Conservation (phyloP, 1,139 yeast genomes). For the Spathaspora jeffriesii region DNA sequence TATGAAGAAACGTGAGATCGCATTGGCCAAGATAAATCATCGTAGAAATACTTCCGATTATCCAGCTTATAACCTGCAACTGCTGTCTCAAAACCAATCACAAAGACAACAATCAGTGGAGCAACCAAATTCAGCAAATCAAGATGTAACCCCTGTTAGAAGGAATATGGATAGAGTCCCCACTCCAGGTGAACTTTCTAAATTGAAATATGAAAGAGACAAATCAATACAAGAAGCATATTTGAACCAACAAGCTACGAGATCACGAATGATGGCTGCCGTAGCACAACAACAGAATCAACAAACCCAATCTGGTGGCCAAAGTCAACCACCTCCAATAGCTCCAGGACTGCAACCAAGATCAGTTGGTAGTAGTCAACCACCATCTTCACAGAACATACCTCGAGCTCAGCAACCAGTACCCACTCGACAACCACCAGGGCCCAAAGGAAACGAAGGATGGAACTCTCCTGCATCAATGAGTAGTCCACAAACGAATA, state of each 20-base stretch:
- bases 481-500: conserved; percentile 5
- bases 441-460: conserved; percentile 1
- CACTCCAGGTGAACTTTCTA: conserved; percentile 81
- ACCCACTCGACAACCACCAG: not conserved
- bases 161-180: conserved; percentile 48
- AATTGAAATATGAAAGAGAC: conserved; percentile 82
- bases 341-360: conserved; percentile 2
- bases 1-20: conserved; percentile 80
- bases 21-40: conserved; percentile 34
- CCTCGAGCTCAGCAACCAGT: conserved; percentile 2
- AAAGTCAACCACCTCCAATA: conserved; percentile 14
- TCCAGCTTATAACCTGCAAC: conserved; percentile 10
- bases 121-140: conserved; percentile 19
- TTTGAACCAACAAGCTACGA: conserved; percentile 50
- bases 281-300: conserved; percentile 33
- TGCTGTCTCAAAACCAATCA: conserved; percentile 1
- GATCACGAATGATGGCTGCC: conserved; percentile 41
- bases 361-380: conserved; percentile 2
- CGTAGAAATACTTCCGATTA: conserved; percentile 24
- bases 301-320: conserved; percentile 17
- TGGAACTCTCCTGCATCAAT: conserved; percentile 4
- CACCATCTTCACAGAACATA: conserved; percentile 2
- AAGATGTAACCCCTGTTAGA: conserved; percentile 7
- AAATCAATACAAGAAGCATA: conserved; percentile 78
- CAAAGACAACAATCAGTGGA: conserved; percentile 7